Conservation (phyloP, 495 filamentous ascomycete species). For the Stereocaulon alpinum region DNA sequence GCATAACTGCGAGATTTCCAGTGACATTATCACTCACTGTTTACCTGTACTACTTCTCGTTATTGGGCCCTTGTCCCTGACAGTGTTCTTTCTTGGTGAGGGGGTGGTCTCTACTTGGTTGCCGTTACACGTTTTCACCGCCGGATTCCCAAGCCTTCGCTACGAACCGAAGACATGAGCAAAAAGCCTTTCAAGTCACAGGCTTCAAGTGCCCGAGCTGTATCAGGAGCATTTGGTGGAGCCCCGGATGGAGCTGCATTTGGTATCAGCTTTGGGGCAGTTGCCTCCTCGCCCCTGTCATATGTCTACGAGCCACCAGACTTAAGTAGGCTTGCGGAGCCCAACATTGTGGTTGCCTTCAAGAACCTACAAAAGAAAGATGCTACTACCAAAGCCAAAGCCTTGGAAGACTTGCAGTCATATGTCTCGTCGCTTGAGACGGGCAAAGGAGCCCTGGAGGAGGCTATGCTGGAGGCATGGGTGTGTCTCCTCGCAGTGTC, state of each 20-base stretch:
- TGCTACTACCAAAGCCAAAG: conserved; percentile 84
- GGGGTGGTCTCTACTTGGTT: neutral
- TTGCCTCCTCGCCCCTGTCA: conserved; percentile 51
- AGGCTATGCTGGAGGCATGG: conserved; percentile 75
- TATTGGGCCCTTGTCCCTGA: neutral
- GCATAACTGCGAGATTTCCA: neutral
- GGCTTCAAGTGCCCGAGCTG: conserved; percentile 61
- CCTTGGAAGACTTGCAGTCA: conserved; percentile 70
- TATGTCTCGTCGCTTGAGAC: conserved; percentile 43
- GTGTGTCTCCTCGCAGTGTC: conserved; percentile 41
- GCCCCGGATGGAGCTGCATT: conserved; percentile 27
- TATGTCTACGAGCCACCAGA: conserved; percentile 81
- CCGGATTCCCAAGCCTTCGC: neutral
- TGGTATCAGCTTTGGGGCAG: conserved; percentile 35
- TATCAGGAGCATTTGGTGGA: conserved; percentile 36
- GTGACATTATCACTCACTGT: neutral
- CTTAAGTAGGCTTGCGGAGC: conserved; percentile 62
- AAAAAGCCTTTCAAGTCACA: conserved; percentile 58
- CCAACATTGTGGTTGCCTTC: conserved; percentile 75
- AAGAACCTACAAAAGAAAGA: conserved; percentile 91
- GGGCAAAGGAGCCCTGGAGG: conserved; percentile 50
- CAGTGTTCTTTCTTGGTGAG: neutral
- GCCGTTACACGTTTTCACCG: neutral
- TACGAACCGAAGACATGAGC: conserved; percentile 37
- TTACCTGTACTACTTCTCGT: neutral